Base-by-base conservation (phyloP, 2,329 filamentous ascomycete species). In the Aspergillus pseudotamarii region DNA sequence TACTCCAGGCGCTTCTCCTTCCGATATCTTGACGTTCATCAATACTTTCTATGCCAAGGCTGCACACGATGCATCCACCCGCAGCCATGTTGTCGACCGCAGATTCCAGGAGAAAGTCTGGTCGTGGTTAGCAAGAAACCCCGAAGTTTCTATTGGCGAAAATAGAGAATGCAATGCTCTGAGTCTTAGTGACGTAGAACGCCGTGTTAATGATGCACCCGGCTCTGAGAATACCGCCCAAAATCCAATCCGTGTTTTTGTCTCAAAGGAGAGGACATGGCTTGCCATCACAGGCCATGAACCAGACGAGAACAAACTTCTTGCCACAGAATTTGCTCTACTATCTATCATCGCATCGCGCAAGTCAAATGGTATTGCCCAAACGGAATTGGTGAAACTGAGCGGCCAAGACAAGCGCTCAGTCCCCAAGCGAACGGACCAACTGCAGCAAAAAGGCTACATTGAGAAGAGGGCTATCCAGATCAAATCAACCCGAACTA, bases 341-440 rank as follows among this genome's bases (percentile, higher is more conserved):
- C 76, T 90, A 2, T 86, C 84, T 11, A 82, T 88, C 58, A 88
- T 90, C 65, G 86, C 86, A 8, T 81, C 83, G 11, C 78, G 78
- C 60, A 84, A 86, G 50, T 76, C 79, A 21, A 73, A 78, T 19
- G 88, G 88, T 6, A 84, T 90, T 51, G 72, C 84, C 2, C 88
- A 90, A 70, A 83, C 85, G 2, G 82, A 86, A 2, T 74, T 89
- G 43, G 80, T 82, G 46, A 78, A 75, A 58, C 69, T 84, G 26
- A 87, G 85, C 66, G 85, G 85, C 6, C 88, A 90, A 74, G 87
- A 90, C 72, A 89, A 89, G 71, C 82, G 87, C 53, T 90, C 88
- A 1, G 83, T 89, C 2, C 88, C 88, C 1, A 81, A 85, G 64
- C 80, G 88, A 45, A 90, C 88, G 3, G 85, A 88, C 64, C 74